phyloP scores from a whole-genome alignment of 2,329 filamentous ascomycete species.

The Colletotrichum sp. region DNA sequence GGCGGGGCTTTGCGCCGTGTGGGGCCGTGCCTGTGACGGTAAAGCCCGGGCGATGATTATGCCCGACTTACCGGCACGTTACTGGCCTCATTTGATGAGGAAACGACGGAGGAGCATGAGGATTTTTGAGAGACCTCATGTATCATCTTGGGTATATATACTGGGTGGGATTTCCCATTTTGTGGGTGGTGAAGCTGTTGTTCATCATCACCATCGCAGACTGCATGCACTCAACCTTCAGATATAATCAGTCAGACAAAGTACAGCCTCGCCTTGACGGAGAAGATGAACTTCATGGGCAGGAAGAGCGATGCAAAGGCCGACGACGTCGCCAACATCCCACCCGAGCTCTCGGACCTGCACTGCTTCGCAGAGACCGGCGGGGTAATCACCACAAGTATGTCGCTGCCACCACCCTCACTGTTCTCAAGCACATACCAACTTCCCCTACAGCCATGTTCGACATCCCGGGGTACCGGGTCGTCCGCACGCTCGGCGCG shows the following conservation, averaged over 20 bases:
- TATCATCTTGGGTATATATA: background rate
- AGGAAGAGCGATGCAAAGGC: slow-evolving; percentile 14
- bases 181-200: no score
- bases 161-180: background rate
- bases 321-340: slow-evolving; percentile 38
- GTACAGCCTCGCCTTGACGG: background rate
- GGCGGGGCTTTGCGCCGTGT: background rate
- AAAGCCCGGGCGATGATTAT: background rate
- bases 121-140: background rate
- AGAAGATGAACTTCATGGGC: slow-evolving; percentile 5
- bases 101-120: background rate
- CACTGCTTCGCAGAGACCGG: slow-evolving; percentile 67
- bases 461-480: slow-evolving; percentile 65
- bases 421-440: background rate
- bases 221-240: background rate
- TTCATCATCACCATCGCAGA: background rate
- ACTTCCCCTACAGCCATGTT: slow-evolving; percentile 53
- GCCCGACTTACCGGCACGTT: background rate
- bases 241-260: background rate
- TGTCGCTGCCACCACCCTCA: background rate
- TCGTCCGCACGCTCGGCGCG: slow-evolving; percentile 61
- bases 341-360: slow-evolving; percentile 48
- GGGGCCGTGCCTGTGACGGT: background rate
- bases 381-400: slow-evolving; percentile 63
- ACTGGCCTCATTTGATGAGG: background rate